phyloP scores from a whole-genome alignment of 1,284 basidiomycete genomes.

The Xanthoconium separans region DNA sequence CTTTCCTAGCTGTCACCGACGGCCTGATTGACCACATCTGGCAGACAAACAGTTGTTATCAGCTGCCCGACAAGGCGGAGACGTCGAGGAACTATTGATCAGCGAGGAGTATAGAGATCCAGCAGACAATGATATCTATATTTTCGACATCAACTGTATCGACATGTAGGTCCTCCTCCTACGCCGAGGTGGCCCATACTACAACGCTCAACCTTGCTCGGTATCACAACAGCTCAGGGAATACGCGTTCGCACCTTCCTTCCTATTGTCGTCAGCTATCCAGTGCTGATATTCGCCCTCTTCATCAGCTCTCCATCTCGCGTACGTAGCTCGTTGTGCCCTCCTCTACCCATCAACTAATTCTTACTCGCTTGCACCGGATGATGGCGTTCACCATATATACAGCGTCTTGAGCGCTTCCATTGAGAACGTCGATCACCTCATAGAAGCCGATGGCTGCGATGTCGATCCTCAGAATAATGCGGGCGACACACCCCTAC shows the following conservation, averaged over 20 bases:
- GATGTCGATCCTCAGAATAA: slow-evolving; percentile 31
- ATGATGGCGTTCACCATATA: neutral
- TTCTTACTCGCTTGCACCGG: neutral
- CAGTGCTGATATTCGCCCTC: slow-evolving; percentile 13
- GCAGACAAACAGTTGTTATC: slow-evolving; percentile 30
- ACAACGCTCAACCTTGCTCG: neutral
- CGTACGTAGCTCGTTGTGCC: slow-evolving; percentile 22
- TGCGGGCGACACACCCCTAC: slow-evolving; percentile 29
- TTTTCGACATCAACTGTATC: slow-evolving; percentile 33
- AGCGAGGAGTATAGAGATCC: slow-evolving; percentile 21
- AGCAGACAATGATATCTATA: slow-evolving; percentile 15
- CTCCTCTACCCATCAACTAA: neutral
- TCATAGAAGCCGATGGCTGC: slow-evolving; percentile 31
- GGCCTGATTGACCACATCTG: neutral
- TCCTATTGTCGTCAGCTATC: slow-evolving; percentile 1
- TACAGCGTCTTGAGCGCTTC: slow-evolving; percentile 21
- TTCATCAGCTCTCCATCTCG: slow-evolving; percentile 30
- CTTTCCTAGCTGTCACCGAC: neutral
- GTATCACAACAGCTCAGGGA: slow-evolving; percentile 20
- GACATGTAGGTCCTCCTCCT: slow-evolving; percentile 24
- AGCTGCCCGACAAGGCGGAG: slow-evolving; percentile 27
- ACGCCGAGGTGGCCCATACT: neutral
- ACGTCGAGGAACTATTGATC: slow-evolving; percentile 29
- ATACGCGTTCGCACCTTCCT: slow-evolving; percentile 28
- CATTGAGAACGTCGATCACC: slow-evolving; percentile 17